phyloP scores from a whole-genome alignment of 441 rosid species.

The Pelargonium myrrhifolium region DNA sequence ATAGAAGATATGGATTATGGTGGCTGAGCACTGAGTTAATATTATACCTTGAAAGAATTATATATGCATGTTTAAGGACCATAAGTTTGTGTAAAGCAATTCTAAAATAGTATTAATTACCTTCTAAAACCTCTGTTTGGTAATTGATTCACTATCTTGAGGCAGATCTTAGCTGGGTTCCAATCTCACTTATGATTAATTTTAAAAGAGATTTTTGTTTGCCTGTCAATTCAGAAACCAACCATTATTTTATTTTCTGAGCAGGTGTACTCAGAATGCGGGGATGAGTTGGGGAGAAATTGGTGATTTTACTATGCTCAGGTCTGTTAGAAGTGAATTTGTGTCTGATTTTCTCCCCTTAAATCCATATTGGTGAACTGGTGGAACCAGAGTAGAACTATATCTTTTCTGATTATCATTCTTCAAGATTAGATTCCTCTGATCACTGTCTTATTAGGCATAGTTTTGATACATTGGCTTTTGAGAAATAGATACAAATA shows the following conservation, averaged over 20 bases:
- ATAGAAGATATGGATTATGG: constrained; percentile 16
- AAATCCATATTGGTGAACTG: not conserved
- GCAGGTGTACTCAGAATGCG: not conserved
- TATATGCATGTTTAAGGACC: constrained; percentile 9
- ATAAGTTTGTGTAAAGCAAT: constrained; percentile 2
- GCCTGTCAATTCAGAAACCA: not conserved
- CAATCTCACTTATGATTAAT: not conserved
- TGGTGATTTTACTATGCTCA: not conserved
- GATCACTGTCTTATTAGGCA: not conserved
- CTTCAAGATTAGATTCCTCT: not conserved
- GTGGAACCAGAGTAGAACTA: not conserved
- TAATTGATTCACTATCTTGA: not conserved
- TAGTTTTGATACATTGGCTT: not conserved
- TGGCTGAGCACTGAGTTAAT: constrained; percentile 20
- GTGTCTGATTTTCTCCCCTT: not conserved
- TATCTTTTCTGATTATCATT: not conserved
- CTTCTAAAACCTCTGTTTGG: not conserved
- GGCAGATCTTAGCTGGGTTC: not conserved
- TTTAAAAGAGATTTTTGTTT: not conserved
- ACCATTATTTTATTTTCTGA: not conserved
- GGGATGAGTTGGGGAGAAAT: not conserved
- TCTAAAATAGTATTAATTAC: not conserved
- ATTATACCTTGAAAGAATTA: constrained; percentile 5
- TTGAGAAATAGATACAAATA: not conserved
- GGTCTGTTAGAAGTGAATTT: not conserved